Base-by-base conservation (phyloP, 108 stramenopile genomes). In the Fragilariopsis cylindrus region DNA sequence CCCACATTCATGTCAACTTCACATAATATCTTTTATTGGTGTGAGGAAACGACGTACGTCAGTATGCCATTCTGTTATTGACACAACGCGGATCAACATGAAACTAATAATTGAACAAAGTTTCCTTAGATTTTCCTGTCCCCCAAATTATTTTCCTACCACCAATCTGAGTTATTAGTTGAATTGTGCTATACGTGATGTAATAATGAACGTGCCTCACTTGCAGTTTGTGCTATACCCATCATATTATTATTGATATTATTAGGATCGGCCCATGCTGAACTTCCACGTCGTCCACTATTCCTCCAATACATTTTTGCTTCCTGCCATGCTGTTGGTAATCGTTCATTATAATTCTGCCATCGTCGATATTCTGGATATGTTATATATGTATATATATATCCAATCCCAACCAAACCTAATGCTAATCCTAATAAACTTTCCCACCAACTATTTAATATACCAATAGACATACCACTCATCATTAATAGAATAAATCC, bases 301-400 rank as follows among this genome's bases (percentile, higher is more conserved):
- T 52, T 16, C 2, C 6, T 46, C 67, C 67, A 68, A 4, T 68
- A 68, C 49, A 50, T 48, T 48, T 52, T 48, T 6, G 30, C 12
- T 4, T 68, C 67, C 7, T 68, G 67, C 67, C 46, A 68, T n/a
- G 67, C 67, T 7, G 49, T 68, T 4, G 67, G 60, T 40, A 21
- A n/a, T 42, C 70, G 68, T 7, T 81, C 80, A 52, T 76, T 76
- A 57, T 72, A 81, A 48, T 62, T 63, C 40, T 82, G 55, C 71
- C 76, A 74, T 50, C 70, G 65, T 44, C 77, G 73, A 74, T 76
- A 82, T 42, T 82, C 82, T 53, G 82, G 76, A 43, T 78, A 77
- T 49, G 64, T 69, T 49, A 57, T 65, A 39, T 75, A 78, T 12
- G 76, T 72, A 65, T 67, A 75, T 9, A 78, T 55, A 40, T 74